Base-by-base conservation (phyloP, 805 yeast species). In the Limtongia smithiae region DNA sequence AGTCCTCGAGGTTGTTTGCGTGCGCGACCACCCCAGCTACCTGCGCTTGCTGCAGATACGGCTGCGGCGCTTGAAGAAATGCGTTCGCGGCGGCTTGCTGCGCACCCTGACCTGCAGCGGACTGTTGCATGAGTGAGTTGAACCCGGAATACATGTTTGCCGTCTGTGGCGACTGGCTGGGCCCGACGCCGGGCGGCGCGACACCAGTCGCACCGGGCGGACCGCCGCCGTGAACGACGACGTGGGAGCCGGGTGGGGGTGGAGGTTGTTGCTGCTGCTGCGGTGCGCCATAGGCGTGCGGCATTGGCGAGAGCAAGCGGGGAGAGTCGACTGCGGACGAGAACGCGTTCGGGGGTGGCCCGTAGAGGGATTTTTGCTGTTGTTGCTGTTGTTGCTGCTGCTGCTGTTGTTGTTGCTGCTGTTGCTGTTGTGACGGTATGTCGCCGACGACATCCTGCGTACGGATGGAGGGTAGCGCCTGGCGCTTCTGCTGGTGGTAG, bases 271-370 rank as follows among this genome's bases (percentile, higher is more conserved):
- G 39, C 41, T 41, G 50, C 32, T 46, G 31, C 40, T 37, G 46
- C 25, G 35, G 48, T 35, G n/a, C 49, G 21, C 32, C 28, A 34
- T 51, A 38, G 33, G 54, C 43, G 47, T 42, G 56, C 15, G 60
- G 58, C 15, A 50, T 47, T 9, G 55, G 55, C 37, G 54, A 44
- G 30, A 52, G 47, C 15, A 52, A 15, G 14, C 57, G 40, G 21
- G 51, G 44, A 3, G 57, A 44, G n/a, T 50, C 56, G 9, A 48
- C 33, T 20, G 24, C 40, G 5, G 51, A 28, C 27, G 45, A 45
- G 20, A 46, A 37, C 20, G 46, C 46, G 27, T 35, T 27, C 17
- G 43, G 20, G 7, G 40, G 41, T 11, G 40, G 49, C 21, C 37
- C 36, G 38, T 40, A 39, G 20, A 31, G n/a, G 12, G 28, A 15